Percentiles rank a stretch among this genome's conserved stretches.
Evolutionary conservation across 225 moss, liverwort and hornwort genomes (phyloP).

Genomic region (Pseudisothecium myosuroides): DNA sequence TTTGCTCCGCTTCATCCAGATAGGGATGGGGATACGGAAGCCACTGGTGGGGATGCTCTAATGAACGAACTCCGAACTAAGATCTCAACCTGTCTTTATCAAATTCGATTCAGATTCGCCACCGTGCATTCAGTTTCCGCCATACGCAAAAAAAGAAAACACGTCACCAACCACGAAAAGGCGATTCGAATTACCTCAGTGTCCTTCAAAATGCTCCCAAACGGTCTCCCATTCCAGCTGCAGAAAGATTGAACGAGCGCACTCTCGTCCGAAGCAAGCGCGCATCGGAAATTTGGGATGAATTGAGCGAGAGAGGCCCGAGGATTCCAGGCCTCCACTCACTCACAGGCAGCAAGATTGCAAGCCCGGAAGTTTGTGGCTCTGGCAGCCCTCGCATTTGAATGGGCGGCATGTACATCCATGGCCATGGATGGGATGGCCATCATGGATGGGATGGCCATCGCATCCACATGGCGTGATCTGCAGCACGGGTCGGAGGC

Average conservation of each 20-base stretch:
- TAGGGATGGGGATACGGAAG: no score
- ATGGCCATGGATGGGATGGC: no score
- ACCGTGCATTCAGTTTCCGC: neutral
- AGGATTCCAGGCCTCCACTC: neutral
- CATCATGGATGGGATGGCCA: neutral
- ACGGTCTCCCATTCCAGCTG: neutral
- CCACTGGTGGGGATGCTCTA: no score
- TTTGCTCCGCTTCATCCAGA: no score
- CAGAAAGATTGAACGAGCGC: neutral
- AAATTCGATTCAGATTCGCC: neutral
- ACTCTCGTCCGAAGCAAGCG: neutral
- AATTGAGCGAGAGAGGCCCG: neutral
- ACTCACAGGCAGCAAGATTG: slow-evolving; percentile 5
- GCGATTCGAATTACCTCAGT: neutral
- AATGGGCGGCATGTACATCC: neutral
- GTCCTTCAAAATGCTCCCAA: neutral
- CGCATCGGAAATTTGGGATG: neutral
- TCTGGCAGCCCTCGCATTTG: neutral
- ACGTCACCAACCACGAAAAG: neutral
- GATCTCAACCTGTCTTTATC: neutral
- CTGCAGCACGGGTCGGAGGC: neutral
- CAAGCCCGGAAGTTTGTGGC: slow-evolving; percentile 5
- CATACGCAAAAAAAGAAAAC: neutral
- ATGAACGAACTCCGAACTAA: neutral
- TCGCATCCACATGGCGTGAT: slow-evolving; percentile 5